A percentile compares a stretch with the other conserved stretches of the same genome.
Conservation (phyloP, 2,329 filamentous ascomycete genomes). For the Fusarium gaditjirri region DNA sequence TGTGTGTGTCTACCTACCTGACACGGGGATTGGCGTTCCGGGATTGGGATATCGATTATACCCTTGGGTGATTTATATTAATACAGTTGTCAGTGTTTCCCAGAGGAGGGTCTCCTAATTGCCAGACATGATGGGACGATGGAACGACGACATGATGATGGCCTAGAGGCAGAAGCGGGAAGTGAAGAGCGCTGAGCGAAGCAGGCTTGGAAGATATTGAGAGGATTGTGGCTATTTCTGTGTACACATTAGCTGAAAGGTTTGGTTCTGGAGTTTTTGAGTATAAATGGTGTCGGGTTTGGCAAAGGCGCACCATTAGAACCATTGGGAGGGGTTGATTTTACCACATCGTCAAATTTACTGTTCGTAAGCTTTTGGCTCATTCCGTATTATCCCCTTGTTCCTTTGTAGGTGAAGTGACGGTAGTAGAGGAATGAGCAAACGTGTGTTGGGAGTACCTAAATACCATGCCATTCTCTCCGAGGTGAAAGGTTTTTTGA, state of each 20-base stretch:
- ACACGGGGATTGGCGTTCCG: slow-evolving; percentile 39
- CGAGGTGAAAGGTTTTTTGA: background rate
- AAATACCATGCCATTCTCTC: background rate
- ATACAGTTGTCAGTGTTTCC: slow-evolving; percentile 34
- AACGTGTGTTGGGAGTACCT: background rate
- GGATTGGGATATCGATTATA: slow-evolving; percentile 38
- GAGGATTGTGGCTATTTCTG: slow-evolving; percentile 19
- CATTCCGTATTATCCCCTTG: background rate
- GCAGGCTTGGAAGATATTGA: background rate
- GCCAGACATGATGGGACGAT: slow-evolving; percentile 46
- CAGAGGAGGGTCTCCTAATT: slow-evolving; percentile 38
- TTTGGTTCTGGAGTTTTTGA: slow-evolving; percentile 13
- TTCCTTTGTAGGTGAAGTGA: background rate
- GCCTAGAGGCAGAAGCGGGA: slow-evolving; percentile 9
- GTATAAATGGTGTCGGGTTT: background rate
- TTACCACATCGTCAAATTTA: background rate
- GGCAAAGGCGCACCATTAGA: background rate
- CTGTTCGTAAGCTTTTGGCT: background rate
- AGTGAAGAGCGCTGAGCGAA: background rate
- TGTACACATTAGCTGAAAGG: slow-evolving; percentile 15
- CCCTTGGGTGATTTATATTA: slow-evolving; percentile 40
- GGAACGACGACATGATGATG: slow-evolving; percentile 48
- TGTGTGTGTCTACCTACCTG: slow-evolving; percentile 2
- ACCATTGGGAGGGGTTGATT: background rate
- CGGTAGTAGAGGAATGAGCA: background rate